Conservation (phyloP, 2,329 filamentous ascomycete genomes). For the Sclerotinia minor region DNA sequence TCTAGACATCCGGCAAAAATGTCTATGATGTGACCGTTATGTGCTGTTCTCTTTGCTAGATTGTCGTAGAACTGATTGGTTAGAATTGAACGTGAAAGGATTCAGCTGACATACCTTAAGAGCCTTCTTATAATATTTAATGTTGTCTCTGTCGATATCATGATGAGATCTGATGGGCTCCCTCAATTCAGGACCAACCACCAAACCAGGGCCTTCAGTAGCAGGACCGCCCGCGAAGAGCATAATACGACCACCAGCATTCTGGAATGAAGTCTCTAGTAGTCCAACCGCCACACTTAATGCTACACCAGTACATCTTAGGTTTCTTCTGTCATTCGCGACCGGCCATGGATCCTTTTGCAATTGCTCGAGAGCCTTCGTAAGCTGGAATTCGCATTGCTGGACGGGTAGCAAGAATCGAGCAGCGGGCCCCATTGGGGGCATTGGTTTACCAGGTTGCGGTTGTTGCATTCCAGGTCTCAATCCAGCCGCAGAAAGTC, state of each 20-base stretch:
- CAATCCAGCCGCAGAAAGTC: constrained; percentile 69
- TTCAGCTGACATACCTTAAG: constrained; percentile 66
- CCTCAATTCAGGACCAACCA: constrained; percentile 91
- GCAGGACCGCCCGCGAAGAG: constrained; percentile 92
- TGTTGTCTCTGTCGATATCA: constrained; percentile 97
- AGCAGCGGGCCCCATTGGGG: constrained; percentile 76
- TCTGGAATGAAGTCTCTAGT: constrained; percentile 92
- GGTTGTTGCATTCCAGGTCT: constrained; percentile 70
- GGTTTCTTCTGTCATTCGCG: constrained; percentile 83
- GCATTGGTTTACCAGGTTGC: constrained; percentile 71
- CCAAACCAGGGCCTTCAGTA: constrained; percentile 94
- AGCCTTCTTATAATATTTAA: constrained; percentile 99
- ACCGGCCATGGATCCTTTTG: constrained; percentile 98
- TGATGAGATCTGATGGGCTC: constrained; percentile 98
- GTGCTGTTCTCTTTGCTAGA: constrained; percentile 87
- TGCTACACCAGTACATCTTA: constrained; percentile 95
- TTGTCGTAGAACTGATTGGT: constrained; percentile 79
- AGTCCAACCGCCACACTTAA: constrained; percentile 91
- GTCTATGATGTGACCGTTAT: constrained; percentile 96
- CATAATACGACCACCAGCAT: constrained; percentile 94
- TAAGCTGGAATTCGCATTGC: constrained; percentile 96
- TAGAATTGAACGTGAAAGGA: not conserved
- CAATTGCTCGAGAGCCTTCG: constrained; percentile 89
- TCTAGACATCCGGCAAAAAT: constrained; percentile 97
- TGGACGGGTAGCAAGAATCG: constrained; percentile 92